These are phyloP conservation scores for Juglanconis juglandina DNA, from an alignment of 2,329 filamentous ascomycete genomes.

Conservation along the genomic window DNA sequence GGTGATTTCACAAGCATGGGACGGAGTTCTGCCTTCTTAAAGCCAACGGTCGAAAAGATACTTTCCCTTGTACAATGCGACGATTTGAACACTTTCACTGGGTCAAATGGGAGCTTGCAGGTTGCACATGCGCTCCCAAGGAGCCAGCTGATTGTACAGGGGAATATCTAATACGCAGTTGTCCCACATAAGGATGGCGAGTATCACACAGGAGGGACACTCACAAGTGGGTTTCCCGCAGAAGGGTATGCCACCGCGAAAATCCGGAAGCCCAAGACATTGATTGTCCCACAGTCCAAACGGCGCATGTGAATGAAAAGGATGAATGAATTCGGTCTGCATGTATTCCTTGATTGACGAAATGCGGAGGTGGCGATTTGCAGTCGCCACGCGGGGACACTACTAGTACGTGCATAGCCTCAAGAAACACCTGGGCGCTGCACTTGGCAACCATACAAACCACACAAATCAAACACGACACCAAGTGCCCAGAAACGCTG, in stretches of 20 bases:
- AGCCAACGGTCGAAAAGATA: not conserved
- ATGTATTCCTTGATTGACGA: too few species aligned
- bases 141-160: too few species aligned
- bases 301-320: too few species aligned
- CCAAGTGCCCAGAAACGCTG: slow-evolving; percentile 6
- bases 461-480: not conserved
- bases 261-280: too few species aligned
- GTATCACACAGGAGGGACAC: too few species aligned
- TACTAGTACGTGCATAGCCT: not conserved
- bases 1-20: not conserved
- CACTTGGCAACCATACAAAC: not conserved
- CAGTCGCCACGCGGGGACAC: not conserved
- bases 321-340: too few species aligned
- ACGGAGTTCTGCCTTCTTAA: slow-evolving; percentile 1
- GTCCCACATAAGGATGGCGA: not conserved
- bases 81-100: not conserved
- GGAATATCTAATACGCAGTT: too few species aligned
- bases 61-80: not conserved
- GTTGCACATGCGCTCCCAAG: not conserved
- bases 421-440: not conserved
- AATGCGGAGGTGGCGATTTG: not conserved
- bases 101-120: not conserved
- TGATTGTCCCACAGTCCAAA: too few species aligned
- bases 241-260: too few species aligned
- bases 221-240: too few species aligned